These are phyloP conservation scores for Rhodocollybia butyracea DNA, from an alignment of 768 basidiomycete species.

Conservation along the genomic window DNA sequence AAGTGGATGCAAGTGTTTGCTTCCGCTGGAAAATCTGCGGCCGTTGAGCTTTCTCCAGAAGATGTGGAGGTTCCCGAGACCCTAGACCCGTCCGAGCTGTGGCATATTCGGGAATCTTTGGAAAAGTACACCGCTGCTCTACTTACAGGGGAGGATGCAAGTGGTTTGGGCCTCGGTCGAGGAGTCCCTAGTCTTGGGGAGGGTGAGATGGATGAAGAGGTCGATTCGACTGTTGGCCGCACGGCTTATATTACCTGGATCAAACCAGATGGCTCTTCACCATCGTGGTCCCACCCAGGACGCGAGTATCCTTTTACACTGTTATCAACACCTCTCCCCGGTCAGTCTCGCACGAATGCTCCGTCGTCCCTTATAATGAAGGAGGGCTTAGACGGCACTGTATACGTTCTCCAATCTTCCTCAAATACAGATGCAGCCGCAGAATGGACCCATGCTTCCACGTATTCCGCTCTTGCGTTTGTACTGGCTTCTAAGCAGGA, in stretches of 20 bases:
- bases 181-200: slow-evolving; percentile 78
- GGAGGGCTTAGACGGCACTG: slow-evolving; percentile 68
- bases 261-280: slow-evolving; percentile 41
- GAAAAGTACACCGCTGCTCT: slow-evolving; percentile 82
- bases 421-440: slow-evolving; percentile 18
- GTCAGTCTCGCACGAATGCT: slow-evolving; percentile 22
- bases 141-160: slow-evolving; percentile 52
- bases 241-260: slow-evolving; percentile 68
- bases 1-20: slow-evolving; percentile 89
- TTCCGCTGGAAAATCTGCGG: slow-evolving; percentile 31
- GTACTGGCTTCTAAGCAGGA: slow-evolving; percentile 93
- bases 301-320: slow-evolving; percentile 41
- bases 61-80: slow-evolving; percentile 83
- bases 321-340: slow-evolving; percentile 73
- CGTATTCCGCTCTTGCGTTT: slow-evolving; percentile 87
- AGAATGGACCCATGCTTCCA: slow-evolving; percentile 73
- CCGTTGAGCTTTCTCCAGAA: slow-evolving; percentile 28
- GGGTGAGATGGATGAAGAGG: slow-evolving; percentile 91
- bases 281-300: slow-evolving; percentile 36
- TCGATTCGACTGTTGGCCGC: slow-evolving; percentile 73
- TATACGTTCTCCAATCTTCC: slow-evolving; percentile 35
- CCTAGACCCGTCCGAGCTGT: slow-evolving; percentile 80
- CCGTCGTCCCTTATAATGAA: slow-evolving; percentile 56
- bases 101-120: slow-evolving; percentile 72
- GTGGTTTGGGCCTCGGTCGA: slow-evolving; percentile 59